Conservation (phyloP, 2,329 filamentous ascomycete species). For the Claviceps quebecensis region DNA sequence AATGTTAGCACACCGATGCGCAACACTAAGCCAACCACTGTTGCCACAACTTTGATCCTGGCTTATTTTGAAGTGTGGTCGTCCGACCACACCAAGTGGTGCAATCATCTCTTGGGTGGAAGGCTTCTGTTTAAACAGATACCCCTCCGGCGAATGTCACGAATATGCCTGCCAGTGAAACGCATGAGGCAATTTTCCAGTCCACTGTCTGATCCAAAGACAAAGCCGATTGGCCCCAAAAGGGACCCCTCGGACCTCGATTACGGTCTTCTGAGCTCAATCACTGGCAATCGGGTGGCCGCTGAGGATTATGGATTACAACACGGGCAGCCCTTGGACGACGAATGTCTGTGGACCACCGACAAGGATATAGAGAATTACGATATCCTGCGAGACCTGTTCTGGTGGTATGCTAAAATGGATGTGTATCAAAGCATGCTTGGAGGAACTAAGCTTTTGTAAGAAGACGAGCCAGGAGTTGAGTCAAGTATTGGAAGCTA, state of each 20-base stretch:
- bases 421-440: constrained; percentile 84
- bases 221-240: constrained; percentile 1
- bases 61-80: constrained; percentile 92
- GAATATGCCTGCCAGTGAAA: constrained; percentile 53
- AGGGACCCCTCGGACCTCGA: constrained; percentile 27
- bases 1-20: constrained; percentile 56
- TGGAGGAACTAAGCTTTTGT: constrained; percentile 77
- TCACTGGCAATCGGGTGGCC: constrained; percentile 26
- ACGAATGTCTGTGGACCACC: constrained; percentile 18
- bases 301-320: constrained; percentile 25
- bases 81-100: constrained; percentile 92
- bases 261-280: constrained; percentile 24
- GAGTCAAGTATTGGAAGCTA: constrained; percentile 6
- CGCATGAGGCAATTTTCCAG: constrained; percentile 17
- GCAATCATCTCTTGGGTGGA: constrained; percentile 75
- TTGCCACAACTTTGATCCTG: constrained; percentile 77
- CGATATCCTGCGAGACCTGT: constrained; percentile 71
- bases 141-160: constrained; percentile 60
- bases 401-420: constrained; percentile 95
- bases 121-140: constrained; percentile 72
- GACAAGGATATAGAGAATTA: constrained; percentile 62
- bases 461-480: constrained; percentile 7
- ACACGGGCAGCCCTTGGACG: constrained; percentile 15
- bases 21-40: constrained; percentile 61
- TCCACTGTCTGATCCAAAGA: background rate